Evolutionary conservation across 2,329 filamentous ascomycete genomes (phyloP).

Genomic region (Aspergillus vadensis): DNA sequence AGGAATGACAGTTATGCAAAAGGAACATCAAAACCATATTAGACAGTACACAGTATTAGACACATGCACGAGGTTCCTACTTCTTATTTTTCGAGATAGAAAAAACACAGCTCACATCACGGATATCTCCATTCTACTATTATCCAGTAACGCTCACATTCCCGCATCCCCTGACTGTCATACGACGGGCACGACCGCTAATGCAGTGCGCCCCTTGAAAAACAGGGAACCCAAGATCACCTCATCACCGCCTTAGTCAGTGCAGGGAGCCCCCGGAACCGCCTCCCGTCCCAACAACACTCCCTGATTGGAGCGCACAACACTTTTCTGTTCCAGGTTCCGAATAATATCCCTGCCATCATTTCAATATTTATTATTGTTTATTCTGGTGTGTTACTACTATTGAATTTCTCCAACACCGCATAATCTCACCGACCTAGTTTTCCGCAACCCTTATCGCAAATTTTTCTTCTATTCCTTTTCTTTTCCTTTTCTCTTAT

Average conservation of each 20-base stretch:
- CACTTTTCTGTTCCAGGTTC: neutral
- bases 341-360: neutral
- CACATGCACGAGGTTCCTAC: neutral
- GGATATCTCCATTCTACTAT: neutral
- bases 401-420: no score
- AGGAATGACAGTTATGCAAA: neutral
- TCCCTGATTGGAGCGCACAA: slow-evolving; percentile 4
- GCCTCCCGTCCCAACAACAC: neutral
- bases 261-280: neutral
- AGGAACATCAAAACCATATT: neutral
- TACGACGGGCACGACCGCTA: neutral
- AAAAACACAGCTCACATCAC: no score
- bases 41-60: neutral
- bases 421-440: no score
- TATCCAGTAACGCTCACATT: neutral
- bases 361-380: neutral
- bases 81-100: no score
- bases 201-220: neutral
- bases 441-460: neutral
- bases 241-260: neutral
- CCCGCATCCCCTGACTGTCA: neutral
- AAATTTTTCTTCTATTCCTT: no score
- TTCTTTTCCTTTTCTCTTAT: no score
- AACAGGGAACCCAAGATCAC: neutral
- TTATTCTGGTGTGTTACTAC: neutral